A percentile compares a stretch with the other conserved stretches of the same genome.
phyloP scores from a whole-genome alignment of 192 early-diverging fungal species.

The Helicostylum pulchrum region DNA sequence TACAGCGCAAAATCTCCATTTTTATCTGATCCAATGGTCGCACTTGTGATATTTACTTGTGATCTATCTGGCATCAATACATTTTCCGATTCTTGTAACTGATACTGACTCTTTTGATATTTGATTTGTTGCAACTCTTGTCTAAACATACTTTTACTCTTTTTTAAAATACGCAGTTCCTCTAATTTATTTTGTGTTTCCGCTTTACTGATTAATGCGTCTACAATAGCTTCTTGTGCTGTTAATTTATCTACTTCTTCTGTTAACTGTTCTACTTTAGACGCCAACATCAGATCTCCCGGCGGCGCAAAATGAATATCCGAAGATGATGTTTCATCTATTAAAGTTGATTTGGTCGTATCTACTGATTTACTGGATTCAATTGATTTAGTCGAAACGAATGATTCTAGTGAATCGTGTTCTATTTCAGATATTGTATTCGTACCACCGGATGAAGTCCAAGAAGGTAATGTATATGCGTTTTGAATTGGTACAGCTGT shows the following conservation, averaged over 20 bases:
- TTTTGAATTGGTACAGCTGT: constrained; percentile 27
- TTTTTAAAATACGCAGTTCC: constrained; percentile 62
- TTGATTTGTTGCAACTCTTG: constrained; percentile 56
- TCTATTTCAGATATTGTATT: constrained; percentile 25
- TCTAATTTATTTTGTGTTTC: constrained; percentile 38
- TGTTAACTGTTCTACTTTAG: constrained; percentile 48
- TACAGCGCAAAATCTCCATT: constrained; percentile 56
- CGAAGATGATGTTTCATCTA: constrained; percentile 1
- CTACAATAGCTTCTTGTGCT: constrained; percentile 67
- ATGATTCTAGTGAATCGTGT: constrained; percentile 18
- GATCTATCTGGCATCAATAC: constrained; percentile 52
- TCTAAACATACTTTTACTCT: constrained; percentile 50
- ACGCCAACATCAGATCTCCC: constrained; percentile 63
- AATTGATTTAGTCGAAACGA: neutral
- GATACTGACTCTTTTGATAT: constrained; percentile 65
- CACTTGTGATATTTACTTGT: constrained; percentile 45
- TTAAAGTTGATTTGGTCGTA: neutral
- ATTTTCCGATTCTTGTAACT: constrained; percentile 57
- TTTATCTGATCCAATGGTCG: constrained; percentile 49
- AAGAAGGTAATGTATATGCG: constrained; percentile 19
- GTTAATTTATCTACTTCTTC: constrained; percentile 52
- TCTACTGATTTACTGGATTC: neutral
- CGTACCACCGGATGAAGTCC: constrained; percentile 24
- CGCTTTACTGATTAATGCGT: constrained; percentile 61
- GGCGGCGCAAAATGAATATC: constrained; percentile 58